Base-by-base conservation (phyloP, 331 rosid genomes). In the Quercus phellos region DNA sequence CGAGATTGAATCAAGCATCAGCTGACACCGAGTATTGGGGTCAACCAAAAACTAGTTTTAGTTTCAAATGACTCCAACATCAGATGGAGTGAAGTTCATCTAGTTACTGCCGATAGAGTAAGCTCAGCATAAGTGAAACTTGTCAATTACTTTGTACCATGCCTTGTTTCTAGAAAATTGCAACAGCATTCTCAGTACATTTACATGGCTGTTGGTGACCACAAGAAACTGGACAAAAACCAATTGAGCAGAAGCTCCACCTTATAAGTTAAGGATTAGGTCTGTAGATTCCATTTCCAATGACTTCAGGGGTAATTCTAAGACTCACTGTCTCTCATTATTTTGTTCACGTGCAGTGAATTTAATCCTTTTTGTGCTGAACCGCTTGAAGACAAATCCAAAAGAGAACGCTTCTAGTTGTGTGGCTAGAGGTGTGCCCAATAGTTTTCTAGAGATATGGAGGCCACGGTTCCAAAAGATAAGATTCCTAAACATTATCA, bases 11-110 rank as follows among this genome's bases (percentile, higher is more conserved):
- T n/a, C 60, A 63, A 72, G 63, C 75, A 77, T 51, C 69, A 70
- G 70, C 64, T 56, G 75, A 51, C 55, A 51, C 43, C 46, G 42
- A 78, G 78, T 77, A 73, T 69, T 83, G 83, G 72, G 72, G 70
- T 70, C 79, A 55, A 77, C 75, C 50, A 38, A 32, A 9, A 22
- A 8, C 13, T 8, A 69, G 56, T 69, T 53, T 55, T 8, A 69
- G 56, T 69, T 35, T 55, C 55, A 69, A 70, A 26, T 18, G 6
- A 19, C 73, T 11, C 55, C 10, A n/a, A 35, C 21, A 10, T 22
- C 29, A 12, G 51, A 68, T 63, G 55, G 9, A 35, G 54, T n/a
- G 16, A 35, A n/a, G 73, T 42, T 19, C 4, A 32, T 14, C 22
- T 12, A 51, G 27, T 50, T 35, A 5, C n/a, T 24, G 50, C 51